phyloP scores from a whole-genome alignment of 2,329 filamentous ascomycete genomes.

The Aspergillus costaricaensis region DNA sequence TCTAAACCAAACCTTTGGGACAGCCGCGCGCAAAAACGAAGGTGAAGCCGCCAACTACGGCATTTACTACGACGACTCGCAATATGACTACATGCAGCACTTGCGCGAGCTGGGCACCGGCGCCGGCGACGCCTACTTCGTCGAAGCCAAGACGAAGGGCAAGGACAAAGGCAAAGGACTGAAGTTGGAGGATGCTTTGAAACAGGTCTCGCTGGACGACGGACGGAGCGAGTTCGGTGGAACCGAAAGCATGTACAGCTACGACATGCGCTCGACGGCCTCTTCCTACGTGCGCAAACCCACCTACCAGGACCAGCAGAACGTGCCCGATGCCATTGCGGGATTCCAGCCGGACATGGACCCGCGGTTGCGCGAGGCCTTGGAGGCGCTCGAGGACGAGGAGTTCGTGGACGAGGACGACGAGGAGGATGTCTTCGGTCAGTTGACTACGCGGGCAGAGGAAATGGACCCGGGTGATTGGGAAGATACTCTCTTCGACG shows the following conservation, averaged over 20 bases:
- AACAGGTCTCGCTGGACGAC: conserved; percentile 53
- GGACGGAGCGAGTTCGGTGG: conserved; percentile 26
- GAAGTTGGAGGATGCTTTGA: conserved; percentile 83
- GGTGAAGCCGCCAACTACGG: conserved; percentile 94
- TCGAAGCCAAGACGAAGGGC: conserved; percentile 68
- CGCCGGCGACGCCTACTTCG: conserved; percentile 73
- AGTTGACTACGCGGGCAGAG: conserved; percentile 64
- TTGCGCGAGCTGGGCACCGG: conserved; percentile 79
- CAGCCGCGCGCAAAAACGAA: conserved; percentile 74
- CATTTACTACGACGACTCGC: conserved; percentile 89
- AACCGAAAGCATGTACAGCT: conserved; percentile 40
- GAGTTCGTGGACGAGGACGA: conserved; percentile 82
- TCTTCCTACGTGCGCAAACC: conserved; percentile 75
- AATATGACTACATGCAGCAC: conserved; percentile 99
- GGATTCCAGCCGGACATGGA: conserved; percentile 99
- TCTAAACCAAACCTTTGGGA: conserved; percentile 72
- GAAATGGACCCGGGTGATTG: conserved; percentile 82
- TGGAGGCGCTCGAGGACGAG: conserved; percentile 94
- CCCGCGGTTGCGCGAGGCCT: conserved; percentile 80
- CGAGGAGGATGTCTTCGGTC: conserved; percentile 79
- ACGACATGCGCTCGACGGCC: conserved; percentile 46
- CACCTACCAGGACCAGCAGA: conserved; percentile 90
- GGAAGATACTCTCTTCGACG: conserved; percentile 59
- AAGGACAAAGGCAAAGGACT: conserved; percentile 71
- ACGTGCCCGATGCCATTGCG: conserved; percentile 85